Evolutionary conservation across 2,329 filamentous ascomycete species (phyloP), one percentile per base, ranked within the genome.

Genomic region (Xylaria sp.): DNA sequence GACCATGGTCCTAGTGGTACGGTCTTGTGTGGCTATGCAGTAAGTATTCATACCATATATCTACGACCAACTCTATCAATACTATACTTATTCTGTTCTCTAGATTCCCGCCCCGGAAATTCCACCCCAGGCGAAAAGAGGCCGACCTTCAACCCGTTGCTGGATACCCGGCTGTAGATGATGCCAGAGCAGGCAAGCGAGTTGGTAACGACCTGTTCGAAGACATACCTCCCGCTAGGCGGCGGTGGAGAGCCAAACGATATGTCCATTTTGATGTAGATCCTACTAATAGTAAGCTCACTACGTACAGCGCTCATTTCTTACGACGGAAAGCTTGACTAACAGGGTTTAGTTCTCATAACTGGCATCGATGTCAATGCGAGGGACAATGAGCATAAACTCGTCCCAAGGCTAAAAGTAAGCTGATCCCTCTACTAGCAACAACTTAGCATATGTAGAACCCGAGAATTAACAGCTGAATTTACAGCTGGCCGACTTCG

Each of bases 261-360:
- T 36, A 70, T 8, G 70, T 73, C 9, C 74, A 75, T 61, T 74
- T 74, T 61, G 72, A 76, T 27, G 73, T 76, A 21, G 73, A 75
- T 34, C 70, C 70, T 2, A 61, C 30, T 12, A 76, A 75, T 12
- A 69, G 71, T 73, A 54, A 65, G 73, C n/a, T 34, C 9, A 19
- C 12, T 14, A 42, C 11, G 30, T 32, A 2, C 12, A 19, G 17
- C 12, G 32, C 14, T 5, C n/a, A 12, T 6, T 5, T 19, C 30
- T 8, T n/a, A 34, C 5, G 5, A 36, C 42, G 6, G 9, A 30
- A 4, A 36, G 6, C 27, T 42, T 14, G 12, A 27, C 39, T 64
- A 17, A 54, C 45, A 39, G 17, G 1, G 32, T 30, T 4, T 57
- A 75, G 72, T 75, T 50, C 64, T 75, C 8, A 62, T 75, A 50